phyloP scores from a whole-genome alignment of 352 stramenopile species.

The Phytophthora citricola region DNA sequence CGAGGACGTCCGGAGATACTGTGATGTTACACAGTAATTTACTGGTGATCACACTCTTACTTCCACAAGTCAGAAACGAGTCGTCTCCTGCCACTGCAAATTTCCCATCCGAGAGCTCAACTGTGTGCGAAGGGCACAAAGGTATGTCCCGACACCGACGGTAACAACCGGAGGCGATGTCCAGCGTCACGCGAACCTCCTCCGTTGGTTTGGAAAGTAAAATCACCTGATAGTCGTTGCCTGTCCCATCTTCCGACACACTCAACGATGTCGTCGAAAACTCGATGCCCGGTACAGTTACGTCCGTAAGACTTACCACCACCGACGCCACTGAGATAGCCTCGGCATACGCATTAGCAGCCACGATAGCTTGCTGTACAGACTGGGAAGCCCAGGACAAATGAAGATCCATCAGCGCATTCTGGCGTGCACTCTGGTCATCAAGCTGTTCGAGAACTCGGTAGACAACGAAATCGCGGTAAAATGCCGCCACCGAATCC shows the following conservation, averaged over 20 bases:
- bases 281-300: slow-evolving; percentile 65
- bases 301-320: slow-evolving; percentile 45
- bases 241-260: slow-evolving; percentile 70
- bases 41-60: slow-evolving; percentile 22
- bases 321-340: slow-evolving; percentile 27
- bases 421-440: slow-evolving; percentile 14
- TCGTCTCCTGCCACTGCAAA: slow-evolving; percentile 5
- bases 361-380: slow-evolving; percentile 24
- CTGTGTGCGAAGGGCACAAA: slow-evolving; percentile 44
- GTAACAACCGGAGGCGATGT: slow-evolving; percentile 66
- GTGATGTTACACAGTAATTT: slow-evolving; percentile 72
- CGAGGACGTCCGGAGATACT: slow-evolving; percentile 48
- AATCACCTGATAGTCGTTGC: slow-evolving; percentile 79
- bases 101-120: slow-evolving; percentile 15
- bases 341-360: slow-evolving; percentile 39
- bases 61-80: slow-evolving; percentile 31
- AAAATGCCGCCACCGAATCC: slow-evolving; percentile 35
- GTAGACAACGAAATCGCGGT: slow-evolving; percentile 33
- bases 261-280: slow-evolving; percentile 72
- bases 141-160: slow-evolving; percentile 43
- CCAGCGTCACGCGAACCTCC: slow-evolving; percentile 51
- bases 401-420: slow-evolving; percentile 37
- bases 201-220: slow-evolving; percentile 68
- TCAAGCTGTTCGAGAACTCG: slow-evolving; percentile 7
- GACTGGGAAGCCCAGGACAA: slow-evolving; percentile 49